Conservation (phyloP, 306 rosid genomes). For the Lathyrus oleraceus region DNA sequence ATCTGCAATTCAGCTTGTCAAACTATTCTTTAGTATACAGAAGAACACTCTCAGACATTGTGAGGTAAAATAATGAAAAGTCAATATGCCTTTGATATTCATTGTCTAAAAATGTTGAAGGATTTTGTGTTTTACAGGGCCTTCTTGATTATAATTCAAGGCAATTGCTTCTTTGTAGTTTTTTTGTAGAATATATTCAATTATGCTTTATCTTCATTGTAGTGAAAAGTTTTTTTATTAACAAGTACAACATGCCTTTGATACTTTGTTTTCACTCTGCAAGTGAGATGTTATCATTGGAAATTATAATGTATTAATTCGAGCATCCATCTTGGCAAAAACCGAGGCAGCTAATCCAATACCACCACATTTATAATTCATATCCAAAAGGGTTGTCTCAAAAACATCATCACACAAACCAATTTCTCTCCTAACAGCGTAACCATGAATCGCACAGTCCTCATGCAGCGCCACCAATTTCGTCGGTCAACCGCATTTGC, state of each 20-base stretch:
- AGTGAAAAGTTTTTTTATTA: constrained; percentile 31
- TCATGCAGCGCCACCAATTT: no score
- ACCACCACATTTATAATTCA: no score
- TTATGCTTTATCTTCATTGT: constrained; percentile 35
- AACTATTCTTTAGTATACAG: constrained; percentile 34
- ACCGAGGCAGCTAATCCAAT: no score
- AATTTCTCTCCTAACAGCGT: no score
- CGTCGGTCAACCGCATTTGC: no score
- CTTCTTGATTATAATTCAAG: constrained; percentile 37
- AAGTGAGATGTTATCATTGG: constrained; percentile 35
- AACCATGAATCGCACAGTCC: no score
- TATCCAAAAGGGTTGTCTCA: no score
- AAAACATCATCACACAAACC: no score
- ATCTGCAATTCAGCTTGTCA: constrained; percentile 25
- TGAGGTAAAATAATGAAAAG: constrained; percentile 28
- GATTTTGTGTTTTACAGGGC: constrained; percentile 25
- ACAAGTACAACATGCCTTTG: constrained; percentile 35
- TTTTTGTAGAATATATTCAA: constrained; percentile 25
- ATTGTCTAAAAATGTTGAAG: constrained; percentile 35
- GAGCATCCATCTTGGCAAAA: no score
- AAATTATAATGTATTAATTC: constrained; percentile 34
- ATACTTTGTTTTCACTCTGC: constrained; percentile 31
- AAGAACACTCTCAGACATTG: constrained; percentile 24
- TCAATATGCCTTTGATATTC: constrained; percentile 29
- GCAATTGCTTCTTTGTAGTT: constrained; percentile 34